phyloP scores from a whole-genome alignment of 192 early-diverging fungal species.

The Backusella westeae region DNA sequence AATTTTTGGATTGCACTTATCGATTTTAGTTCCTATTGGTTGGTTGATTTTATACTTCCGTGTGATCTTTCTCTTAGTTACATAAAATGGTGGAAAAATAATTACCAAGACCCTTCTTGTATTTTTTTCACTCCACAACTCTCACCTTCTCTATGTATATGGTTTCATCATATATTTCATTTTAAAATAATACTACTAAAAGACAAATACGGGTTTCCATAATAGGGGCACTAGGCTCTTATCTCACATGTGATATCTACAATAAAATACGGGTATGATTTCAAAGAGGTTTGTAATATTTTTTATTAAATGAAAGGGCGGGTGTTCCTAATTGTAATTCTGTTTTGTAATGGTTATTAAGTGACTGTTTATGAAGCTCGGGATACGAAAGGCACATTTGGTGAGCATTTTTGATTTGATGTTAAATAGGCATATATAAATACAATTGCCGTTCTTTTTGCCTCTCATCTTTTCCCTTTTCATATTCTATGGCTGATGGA shows the following conservation, averaged over 20 bases:
- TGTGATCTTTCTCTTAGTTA: background rate
- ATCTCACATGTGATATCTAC: background rate
- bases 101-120: background rate
- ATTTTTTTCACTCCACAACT: background rate
- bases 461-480: background rate
- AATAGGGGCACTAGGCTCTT: background rate
- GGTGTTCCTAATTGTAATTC: background rate
- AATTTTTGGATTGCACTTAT: constrained; percentile 3
- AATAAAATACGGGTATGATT: background rate
- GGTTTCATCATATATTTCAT: background rate
- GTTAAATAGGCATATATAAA: no score
- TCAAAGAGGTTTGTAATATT: background rate
- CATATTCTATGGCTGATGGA: no score
- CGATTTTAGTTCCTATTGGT: background rate
- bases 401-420: background rate
- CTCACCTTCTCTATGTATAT: background rate
- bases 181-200: background rate
- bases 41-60: background rate
- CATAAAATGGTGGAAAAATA: background rate
- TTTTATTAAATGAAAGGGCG: background rate
- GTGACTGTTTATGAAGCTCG: background rate
- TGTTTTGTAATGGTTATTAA: background rate
- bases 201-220: background rate
- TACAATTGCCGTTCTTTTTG: no score
- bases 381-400: background rate